Base-by-base conservation (phyloP, 441 rosid species). In the Isatis lusitanica region DNA sequence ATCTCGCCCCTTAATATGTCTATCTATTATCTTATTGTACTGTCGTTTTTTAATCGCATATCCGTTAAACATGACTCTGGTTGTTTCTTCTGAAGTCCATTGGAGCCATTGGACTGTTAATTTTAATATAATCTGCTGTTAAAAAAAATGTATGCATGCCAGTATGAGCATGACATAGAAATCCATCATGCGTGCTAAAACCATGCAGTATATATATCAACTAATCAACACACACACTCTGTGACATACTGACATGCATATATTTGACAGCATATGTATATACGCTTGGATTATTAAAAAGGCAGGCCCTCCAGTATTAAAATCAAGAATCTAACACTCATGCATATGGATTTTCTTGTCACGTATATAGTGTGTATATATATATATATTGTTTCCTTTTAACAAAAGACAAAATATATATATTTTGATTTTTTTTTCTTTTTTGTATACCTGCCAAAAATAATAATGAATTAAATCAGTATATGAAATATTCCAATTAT, bases 331-430 rank as follows among this genome's bases (percentile, higher is more conserved):
- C 64, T 58, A 60, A 35, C 59, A 53, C 56, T 44, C 65, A 75
- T 63, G 66, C 59, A 46, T 35, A 55, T 75, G 64, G 66, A 63
- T 69, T 69, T 75, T 75, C 70, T 75, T 69, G 74, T 52, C 74
- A 68, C 21, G 50, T 53, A 43, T 42, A n/a, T n/a, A n/a, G n/a
- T n/a, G n/a, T n/a, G n/a, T n/a, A n/a, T n/a, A n/a, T n/a, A n/a
- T n/a, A 21, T 8, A 47, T 33, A 8, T 62, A 33, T 40, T 9
- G 40, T 42, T 52, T 55, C 6, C n/a, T 15, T 28, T 35, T 11
- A 17, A 62, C 63, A 67, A 74, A 68, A 15, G 64, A 74, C 40
- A 52, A 75, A 50, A 44, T 0, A 36, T 67, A 28, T 40, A 11
- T 36, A 26, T 38, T 16, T 56, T 21, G 5, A 11, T 5, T 11